Percentiles rank a stretch among this genome's conserved stretches.
These are phyloP conservation scores for Raddia distichophylla DNA, from an alignment of 176 grass and related monocot species.

Conservation along the genomic window DNA sequence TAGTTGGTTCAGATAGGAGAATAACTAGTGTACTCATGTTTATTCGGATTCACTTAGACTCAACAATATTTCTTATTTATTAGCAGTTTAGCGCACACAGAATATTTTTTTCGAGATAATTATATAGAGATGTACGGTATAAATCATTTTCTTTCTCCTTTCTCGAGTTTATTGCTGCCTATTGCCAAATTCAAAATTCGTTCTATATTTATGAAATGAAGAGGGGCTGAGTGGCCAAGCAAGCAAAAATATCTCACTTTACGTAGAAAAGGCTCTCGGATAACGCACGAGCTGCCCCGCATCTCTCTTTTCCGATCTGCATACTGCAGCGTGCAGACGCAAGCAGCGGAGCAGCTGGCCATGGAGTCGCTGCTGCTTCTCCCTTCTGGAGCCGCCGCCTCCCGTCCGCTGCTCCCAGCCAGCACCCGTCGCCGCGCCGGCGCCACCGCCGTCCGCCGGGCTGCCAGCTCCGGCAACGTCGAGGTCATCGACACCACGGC, in stretches of 20 bases:
- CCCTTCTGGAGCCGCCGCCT: slow-evolving; percentile 14
- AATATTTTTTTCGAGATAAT: too few species aligned
- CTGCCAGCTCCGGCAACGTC: slow-evolving; percentile 44
- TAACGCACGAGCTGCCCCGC: slow-evolving; percentile 31
- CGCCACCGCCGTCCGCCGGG: neutral
- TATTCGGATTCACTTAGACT: too few species aligned
- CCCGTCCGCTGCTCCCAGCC: neutral
- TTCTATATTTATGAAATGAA: too few species aligned
- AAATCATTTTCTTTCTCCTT: too few species aligned
- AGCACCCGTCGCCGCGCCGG: neutral
- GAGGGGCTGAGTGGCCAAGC: neutral
- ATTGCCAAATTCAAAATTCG: too few species aligned
- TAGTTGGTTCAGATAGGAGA: too few species aligned
- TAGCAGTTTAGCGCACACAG: too few species aligned
- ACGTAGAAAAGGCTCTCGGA: slow-evolving; percentile 21
- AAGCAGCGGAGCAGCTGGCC: neutral
- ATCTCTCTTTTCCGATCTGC: neutral
- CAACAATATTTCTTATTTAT: too few species aligned
- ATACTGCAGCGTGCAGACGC: neutral
- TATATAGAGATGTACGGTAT: too few species aligned
- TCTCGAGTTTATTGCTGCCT: too few species aligned
- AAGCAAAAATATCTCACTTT: slow-evolving; percentile 35
- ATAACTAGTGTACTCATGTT: too few species aligned
- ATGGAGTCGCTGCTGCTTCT: slow-evolving; percentile 49
- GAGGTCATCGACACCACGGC: slow-evolving; percentile 31